Evolutionary conservation across 1,284 basidiomycete genomes (phyloP).

Genomic region (Peniophora sp.): DNA sequence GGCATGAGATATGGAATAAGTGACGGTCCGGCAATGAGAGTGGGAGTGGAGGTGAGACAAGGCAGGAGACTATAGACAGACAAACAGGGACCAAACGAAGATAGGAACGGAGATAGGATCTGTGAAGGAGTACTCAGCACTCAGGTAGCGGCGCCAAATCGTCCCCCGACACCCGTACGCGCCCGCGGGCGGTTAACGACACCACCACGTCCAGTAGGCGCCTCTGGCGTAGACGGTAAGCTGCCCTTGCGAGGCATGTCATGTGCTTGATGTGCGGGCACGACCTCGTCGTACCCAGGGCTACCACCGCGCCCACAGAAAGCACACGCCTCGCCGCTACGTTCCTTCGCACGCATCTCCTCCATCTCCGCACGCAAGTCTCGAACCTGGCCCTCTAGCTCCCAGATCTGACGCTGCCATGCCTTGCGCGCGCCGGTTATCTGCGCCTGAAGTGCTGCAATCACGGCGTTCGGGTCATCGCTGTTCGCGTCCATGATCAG

Average conservation of each 20-base stretch:
- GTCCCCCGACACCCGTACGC: constrained; percentile 51
- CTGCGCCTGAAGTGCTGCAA: constrained; percentile 55
- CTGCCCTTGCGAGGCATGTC: constrained; percentile 1
- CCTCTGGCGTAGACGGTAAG: constrained; percentile 1
- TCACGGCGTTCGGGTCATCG: constrained; percentile 39
- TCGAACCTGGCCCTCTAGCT: constrained; percentile 65
- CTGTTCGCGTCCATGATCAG: constrained; percentile 18
- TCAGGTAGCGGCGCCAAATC: constrained; percentile 47
- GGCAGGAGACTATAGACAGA: constrained; percentile 3
- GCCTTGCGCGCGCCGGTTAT: constrained; percentile 47
- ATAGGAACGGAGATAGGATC: constrained; percentile 1
- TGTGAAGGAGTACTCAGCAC: not conserved
- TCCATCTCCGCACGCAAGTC: constrained; percentile 41
- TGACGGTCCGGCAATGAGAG: not conserved
- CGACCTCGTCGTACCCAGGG: constrained; percentile 3
- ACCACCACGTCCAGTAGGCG: constrained; percentile 23
- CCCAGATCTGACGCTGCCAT: constrained; percentile 68
- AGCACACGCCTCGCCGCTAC: constrained; percentile 40
- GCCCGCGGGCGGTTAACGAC: constrained; percentile 64
- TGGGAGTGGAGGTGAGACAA: not conserved
- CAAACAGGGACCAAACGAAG: constrained; percentile 1
- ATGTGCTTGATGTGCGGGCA: not conserved
- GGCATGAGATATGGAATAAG: not conserved
- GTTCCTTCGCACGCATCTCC: constrained; percentile 30
- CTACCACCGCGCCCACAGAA: constrained; percentile 46